phyloP scores from a whole-genome alignment of 2,329 filamentous ascomycete genomes.

The Davidsoniella australis region DNA sequence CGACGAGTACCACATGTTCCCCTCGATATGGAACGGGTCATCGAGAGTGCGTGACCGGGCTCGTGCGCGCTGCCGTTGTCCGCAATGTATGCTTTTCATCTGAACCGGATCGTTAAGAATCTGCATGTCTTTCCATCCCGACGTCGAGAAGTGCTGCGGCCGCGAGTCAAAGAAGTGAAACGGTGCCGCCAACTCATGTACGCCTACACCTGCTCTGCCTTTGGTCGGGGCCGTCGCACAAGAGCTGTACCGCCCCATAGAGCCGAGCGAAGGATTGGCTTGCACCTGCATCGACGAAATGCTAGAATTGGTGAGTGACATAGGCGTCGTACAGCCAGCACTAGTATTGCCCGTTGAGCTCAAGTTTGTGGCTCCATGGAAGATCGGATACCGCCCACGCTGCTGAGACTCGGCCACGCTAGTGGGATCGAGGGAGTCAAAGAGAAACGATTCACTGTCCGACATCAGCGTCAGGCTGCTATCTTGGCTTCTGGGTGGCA shows the following conservation, averaged over 20 bases:
- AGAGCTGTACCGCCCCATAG: conserved; percentile 4
- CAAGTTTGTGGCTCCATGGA: not conserved
- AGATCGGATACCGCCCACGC: not conserved
- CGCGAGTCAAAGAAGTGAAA: too few relatives aligned
- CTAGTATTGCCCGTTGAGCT: too few relatives aligned
- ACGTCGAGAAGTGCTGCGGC: too few relatives aligned
- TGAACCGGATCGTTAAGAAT: too few relatives aligned
- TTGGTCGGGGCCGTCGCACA: conserved; percentile 3
- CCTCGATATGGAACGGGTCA: not conserved
- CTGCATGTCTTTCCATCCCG: too few relatives aligned
- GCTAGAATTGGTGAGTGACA: not conserved
- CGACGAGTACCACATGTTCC: conserved; percentile 5
- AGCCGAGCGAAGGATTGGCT: conserved; percentile 1
- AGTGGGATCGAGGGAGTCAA: not conserved
- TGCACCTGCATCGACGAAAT: conserved; percentile 4
- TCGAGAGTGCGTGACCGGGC: not conserved
- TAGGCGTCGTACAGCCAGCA: too few relatives aligned
- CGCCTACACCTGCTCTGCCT: too few relatives aligned
- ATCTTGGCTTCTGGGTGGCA: not conserved
- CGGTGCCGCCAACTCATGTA: too few relatives aligned
- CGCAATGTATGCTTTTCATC: too few relatives aligned
- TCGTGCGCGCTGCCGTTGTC: too few relatives aligned
- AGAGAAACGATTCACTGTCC: not conserved
- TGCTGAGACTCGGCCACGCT: not conserved
- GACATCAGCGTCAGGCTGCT: not conserved